Conservation (phyloP, 306 rosid genomes). For the Nissolia schottii region DNA sequence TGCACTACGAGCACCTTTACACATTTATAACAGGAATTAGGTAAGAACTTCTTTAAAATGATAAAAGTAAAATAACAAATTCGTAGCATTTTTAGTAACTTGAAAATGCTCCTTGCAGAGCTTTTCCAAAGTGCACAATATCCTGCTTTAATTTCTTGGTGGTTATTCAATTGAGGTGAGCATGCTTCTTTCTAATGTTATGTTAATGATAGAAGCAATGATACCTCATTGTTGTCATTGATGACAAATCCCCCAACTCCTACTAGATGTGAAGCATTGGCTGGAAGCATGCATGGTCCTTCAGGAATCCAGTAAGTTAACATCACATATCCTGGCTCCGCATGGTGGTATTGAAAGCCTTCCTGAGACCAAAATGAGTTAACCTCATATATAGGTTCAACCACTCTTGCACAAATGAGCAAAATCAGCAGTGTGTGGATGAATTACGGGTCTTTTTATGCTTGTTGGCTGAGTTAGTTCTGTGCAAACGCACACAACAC, state of each 20-base stretch:
- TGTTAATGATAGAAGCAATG: slow-evolving; percentile 5
- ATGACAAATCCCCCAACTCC: slow-evolving; percentile 93
- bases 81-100: not conserved
- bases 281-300: slow-evolving; percentile 91
- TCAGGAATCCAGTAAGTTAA: slow-evolving; percentile 94
- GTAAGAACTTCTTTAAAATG: not conserved
- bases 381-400: slow-evolving; percentile 22
- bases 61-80: not conserved
- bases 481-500: not conserved
- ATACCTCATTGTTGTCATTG: slow-evolving; percentile 74
- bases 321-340: slow-evolving; percentile 88
- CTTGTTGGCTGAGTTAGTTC: not conserved
- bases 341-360: slow-evolving; percentile 91
- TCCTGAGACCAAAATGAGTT: slow-evolving; percentile 58
- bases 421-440: not conserved
- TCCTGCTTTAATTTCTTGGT: not conserved
- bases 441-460: not conserved
- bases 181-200: not conserved
- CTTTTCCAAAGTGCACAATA: not conserved
- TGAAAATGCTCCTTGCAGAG: not conserved
- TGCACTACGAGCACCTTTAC: slow-evolving; percentile 89
- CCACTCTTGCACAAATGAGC: not conserved
- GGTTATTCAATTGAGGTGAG: not conserved
- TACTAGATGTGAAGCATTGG: slow-evolving; percentile 92
- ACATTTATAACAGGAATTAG: slow-evolving; percentile 5